These are phyloP conservation scores for Cochlearia excelsa DNA, from an alignment of 345 rosid genomes.

Conservation along the genomic window DNA sequence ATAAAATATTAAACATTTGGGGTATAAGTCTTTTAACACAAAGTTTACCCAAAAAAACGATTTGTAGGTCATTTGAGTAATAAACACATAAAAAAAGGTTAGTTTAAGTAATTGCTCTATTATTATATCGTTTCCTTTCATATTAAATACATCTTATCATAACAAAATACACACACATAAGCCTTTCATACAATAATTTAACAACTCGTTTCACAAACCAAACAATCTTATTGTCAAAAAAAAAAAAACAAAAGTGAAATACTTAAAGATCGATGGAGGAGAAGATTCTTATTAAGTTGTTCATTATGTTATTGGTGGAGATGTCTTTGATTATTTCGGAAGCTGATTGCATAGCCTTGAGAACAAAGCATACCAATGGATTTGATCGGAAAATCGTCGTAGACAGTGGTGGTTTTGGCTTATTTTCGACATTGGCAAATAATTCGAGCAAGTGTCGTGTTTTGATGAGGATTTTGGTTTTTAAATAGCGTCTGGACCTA, in stretches of 20 bases:
- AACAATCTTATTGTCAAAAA: not conserved
- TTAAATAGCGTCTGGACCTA: slow-evolving; percentile 71
- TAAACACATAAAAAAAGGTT: too few species aligned
- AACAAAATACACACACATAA: slow-evolving; percentile 7
- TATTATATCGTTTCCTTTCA: too few species aligned
- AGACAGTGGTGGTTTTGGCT: slow-evolving; percentile 24
- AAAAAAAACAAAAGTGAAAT: not conserved
- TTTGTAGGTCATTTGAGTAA: too few species aligned
- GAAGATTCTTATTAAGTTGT: slow-evolving; percentile 27
- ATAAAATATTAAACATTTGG: too few species aligned
- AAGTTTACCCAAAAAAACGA: too few species aligned
- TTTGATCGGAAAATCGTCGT: slow-evolving; percentile 17
- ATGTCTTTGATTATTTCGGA: slow-evolving; percentile 34
- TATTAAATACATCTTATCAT: too few species aligned
- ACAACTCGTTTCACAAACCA: slow-evolving; percentile 21
- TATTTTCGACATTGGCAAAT: slow-evolving; percentile 32
- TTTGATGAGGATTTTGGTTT: slow-evolving; percentile 43
- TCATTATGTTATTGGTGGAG: slow-evolving; percentile 32
- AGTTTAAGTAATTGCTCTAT: too few species aligned
- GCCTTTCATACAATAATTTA: slow-evolving; percentile 18
- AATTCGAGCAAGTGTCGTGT: slow-evolving; percentile 20
- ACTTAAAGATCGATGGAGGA: slow-evolving; percentile 26
- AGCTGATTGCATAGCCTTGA: slow-evolving; percentile 49
- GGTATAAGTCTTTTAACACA: too few species aligned
- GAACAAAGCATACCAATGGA: slow-evolving; percentile 29